Evolutionary conservation across 2,329 filamentous ascomycete species (phyloP).

Genomic region (Drechmeria coniospora): DNA sequence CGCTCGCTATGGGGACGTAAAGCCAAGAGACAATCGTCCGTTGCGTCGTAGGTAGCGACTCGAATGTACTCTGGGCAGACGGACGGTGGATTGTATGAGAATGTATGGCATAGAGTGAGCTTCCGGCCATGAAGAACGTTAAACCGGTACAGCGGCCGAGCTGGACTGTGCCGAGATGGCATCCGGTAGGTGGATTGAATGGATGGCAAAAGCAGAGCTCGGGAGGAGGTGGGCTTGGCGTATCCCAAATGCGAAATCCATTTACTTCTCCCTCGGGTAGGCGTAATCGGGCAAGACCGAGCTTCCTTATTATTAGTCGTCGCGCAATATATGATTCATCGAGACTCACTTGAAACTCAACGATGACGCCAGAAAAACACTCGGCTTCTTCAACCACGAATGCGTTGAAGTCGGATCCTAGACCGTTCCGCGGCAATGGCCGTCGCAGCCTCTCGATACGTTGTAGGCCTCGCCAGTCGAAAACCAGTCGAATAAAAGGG

Average conservation of each 20-base stretch:
- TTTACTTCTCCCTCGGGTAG: neutral
- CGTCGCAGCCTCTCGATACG: slow-evolving; percentile 2
- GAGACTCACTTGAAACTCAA: slow-evolving; percentile 1
- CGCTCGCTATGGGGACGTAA: slow-evolving; percentile 1
- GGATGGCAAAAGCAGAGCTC: slow-evolving; percentile 1
- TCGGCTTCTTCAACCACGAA: slow-evolving; percentile 1
- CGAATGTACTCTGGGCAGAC: slow-evolving; percentile 1
- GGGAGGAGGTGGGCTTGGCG: slow-evolving; percentile 1
- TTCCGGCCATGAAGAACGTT: slow-evolving; percentile 1
- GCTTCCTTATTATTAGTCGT: too few relatives aligned
- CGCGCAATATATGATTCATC: too few relatives aligned
- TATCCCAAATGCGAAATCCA: slow-evolving; percentile 2
- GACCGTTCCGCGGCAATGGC: neutral
- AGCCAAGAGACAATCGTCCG: slow-evolving; percentile 1
- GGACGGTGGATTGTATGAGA: slow-evolving; percentile 1
- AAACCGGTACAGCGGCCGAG: slow-evolving; percentile 1
- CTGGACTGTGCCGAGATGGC: slow-evolving; percentile 2
- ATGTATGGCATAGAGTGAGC: slow-evolving; percentile 1
- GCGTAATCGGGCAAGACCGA: slow-evolving; percentile 1
- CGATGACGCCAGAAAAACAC: slow-evolving; percentile 1
- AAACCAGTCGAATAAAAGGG: slow-evolving; percentile 1
- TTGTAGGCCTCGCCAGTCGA: neutral
- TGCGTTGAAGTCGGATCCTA: slow-evolving; percentile 1
- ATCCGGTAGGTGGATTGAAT: neutral
- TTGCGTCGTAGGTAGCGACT: neutral